Evolutionary conservation across 2,329 filamentous ascomycete genomes (phyloP).

Genomic region (Fusarium phyllophilum): DNA sequence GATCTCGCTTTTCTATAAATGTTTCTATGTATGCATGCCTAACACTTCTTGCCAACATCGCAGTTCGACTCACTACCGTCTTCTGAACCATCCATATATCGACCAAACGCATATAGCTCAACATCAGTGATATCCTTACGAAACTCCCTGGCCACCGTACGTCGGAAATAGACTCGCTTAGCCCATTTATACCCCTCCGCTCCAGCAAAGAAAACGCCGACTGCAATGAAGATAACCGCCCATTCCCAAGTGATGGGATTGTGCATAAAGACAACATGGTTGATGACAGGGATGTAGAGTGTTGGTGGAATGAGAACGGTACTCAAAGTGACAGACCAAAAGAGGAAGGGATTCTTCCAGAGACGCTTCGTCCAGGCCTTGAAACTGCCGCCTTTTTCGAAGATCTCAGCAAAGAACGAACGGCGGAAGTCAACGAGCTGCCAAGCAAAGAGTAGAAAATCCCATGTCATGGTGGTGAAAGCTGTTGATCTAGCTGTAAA

Average conservation of each 20-base stretch:
- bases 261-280: conserved; percentile 73
- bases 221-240: conserved; percentile 71
- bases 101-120: conserved; percentile 37
- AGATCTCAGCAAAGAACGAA: conserved; percentile 70
- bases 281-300: conserved; percentile 75
- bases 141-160: conserved; percentile 36
- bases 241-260: conserved; percentile 75
- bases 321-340: conserved; percentile 61
- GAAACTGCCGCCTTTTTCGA: conserved; percentile 54
- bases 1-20: background rate
- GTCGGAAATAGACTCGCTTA: conserved; percentile 67
- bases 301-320: conserved; percentile 67
- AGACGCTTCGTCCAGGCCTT: conserved; percentile 66
- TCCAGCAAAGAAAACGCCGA: conserved; percentile 70
- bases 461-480: conserved; percentile 75
- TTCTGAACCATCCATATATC: conserved; percentile 21
- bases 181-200: conserved; percentile 74
- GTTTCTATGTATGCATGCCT: background rate
- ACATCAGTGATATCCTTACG: conserved; percentile 37
- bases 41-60: conserved; percentile 16
- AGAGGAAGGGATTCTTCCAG: conserved; percentile 65
- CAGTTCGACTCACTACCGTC: conserved; percentile 16
- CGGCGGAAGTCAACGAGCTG: conserved; percentile 73
- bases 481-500: conserved; percentile 73
- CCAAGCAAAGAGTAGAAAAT: conserved; percentile 75